These are phyloP conservation scores for Gymnopus androsaceus DNA, from an alignment of 1,284 basidiomycete species.

Conservation along the genomic window DNA sequence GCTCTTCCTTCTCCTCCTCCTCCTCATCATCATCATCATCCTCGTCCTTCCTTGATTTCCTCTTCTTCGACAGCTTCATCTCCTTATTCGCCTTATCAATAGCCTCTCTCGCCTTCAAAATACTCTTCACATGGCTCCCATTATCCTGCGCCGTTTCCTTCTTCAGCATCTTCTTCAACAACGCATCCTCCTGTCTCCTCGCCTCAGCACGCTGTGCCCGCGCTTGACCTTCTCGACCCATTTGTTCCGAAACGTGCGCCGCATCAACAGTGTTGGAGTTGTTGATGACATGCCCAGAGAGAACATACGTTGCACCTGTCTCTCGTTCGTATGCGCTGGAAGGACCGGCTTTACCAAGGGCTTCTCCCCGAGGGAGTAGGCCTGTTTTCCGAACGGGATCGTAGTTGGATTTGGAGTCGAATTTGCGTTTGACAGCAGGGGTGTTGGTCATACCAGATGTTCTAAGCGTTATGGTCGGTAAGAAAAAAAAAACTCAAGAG, in stretches of 20 bases:
- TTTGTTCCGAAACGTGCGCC: conserved; percentile 58
- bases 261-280: conserved; percentile 46
- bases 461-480: too few species aligned
- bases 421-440: conserved; percentile 50
- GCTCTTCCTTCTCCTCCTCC: conserved; percentile 16
- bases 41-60: conserved; percentile 19
- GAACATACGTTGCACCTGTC: conserved; percentile 72
- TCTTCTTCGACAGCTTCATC: conserved; percentile 29
- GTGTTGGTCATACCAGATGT: conserved; percentile 67
- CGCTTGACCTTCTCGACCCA: conserved; percentile 76
- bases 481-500: conserved; percentile 4
- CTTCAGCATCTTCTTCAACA: conserved; percentile 59
- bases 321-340: conserved; percentile 33
- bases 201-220: conserved; percentile 66
- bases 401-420: conserved; percentile 34
- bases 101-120: conserved; percentile 56
- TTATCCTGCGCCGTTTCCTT: conserved; percentile 44
- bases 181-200: conserved; percentile 58
- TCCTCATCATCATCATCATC: conserved; percentile 14
- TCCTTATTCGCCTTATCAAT: conserved; percentile 28
- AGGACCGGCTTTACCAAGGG: background rate
- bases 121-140: conserved; percentile 51
- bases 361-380: conserved; percentile 53
- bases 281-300: conserved; percentile 65
- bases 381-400: conserved; percentile 74